A percentile compares a stretch with the other conserved stretches of the same genome.
Evolutionary conservation across 768 basidiomycete genomes (phyloP).

Genomic region (Macrocybe gigantea): DNA sequence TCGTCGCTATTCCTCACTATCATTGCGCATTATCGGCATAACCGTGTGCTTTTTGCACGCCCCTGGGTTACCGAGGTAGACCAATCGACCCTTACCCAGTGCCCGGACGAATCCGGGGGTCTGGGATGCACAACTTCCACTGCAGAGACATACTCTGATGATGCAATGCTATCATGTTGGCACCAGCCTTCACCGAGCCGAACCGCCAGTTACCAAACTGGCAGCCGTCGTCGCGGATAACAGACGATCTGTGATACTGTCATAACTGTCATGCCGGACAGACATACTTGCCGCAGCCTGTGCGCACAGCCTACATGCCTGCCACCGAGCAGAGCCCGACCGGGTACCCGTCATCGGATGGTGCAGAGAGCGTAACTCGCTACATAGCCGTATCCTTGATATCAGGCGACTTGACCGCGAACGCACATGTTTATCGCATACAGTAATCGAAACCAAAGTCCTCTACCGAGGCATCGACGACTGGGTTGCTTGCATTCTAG

Average conservation of each 20-base stretch:
- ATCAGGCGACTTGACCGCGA: too few species aligned
- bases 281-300: too few species aligned
- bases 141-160: neutral
- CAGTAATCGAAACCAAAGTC: too few species aligned
- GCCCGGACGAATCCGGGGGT: neutral
- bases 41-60: constrained; percentile 8
- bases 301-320: too few species aligned
- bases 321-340: too few species aligned
- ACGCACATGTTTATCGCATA: too few species aligned
- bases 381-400: too few species aligned
- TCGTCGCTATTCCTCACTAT: neutral
- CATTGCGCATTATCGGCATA: constrained; percentile 11
- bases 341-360: too few species aligned
- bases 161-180: neutral
- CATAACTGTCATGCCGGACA: too few species aligned
- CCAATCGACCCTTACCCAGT: neutral
- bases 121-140: neutral
- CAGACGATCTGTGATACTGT: too few species aligned
- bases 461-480: constrained; percentile 3
- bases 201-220: neutral
- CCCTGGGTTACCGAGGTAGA: neutral
- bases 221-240: too few species aligned
- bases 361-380: too few species aligned
- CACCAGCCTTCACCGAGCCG: neutral
- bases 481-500: constrained; percentile 2